Base-by-base conservation (phyloP, 2,329 filamentous ascomycete genomes). In the Dactylellina cionopaga region DNA sequence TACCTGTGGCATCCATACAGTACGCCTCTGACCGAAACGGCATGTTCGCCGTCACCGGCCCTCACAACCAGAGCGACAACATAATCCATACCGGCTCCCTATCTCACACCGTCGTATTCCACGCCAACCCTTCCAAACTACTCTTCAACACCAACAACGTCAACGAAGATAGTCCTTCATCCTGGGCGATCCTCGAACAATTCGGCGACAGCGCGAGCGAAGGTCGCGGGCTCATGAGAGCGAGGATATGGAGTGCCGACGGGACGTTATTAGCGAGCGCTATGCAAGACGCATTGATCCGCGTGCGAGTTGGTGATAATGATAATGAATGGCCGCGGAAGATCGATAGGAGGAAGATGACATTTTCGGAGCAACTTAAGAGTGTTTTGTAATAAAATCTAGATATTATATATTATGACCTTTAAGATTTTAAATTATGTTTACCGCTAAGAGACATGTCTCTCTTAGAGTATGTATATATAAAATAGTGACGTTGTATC, bases 1-100 rank as follows among this genome's bases (percentile, higher is more conserved):
- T 27, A 46, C 1, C 46, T 9, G 4, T 35, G 25, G 37, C 15
- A 37, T 27, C 35, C 19, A 10, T 10, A 33, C 17, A 72, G 68
- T 72, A 72, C 54, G 43, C 68, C 25, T 72, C 68, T 7, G 68
- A 72, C 31, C 46, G 68, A 46, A 72, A 72, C 29, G 68, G 68
- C 52, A 59, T 72, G 54, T 72, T 72, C 44, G 68, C 59, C 25
- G 29, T 72, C 43, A 65, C 68, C 5, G 59, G 29, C 1, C 59
- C 68, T 25, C 68, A 72, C 68, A 72, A 72, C 46, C 22, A 44
- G 25, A 65, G 68, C 39, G 54, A 65, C 46, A 64, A 72, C 27
- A 72, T 72, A 17, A 51, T 65, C 10, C 68, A 65, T 46, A 65
- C 68, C 15, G 47, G 68, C 37, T 72, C 68, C 19, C 68, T 72